These are phyloP conservation scores for Vitis hybrid DNA, from an alignment of 177 flowering plant genomes.

Conservation along the genomic window DNA sequence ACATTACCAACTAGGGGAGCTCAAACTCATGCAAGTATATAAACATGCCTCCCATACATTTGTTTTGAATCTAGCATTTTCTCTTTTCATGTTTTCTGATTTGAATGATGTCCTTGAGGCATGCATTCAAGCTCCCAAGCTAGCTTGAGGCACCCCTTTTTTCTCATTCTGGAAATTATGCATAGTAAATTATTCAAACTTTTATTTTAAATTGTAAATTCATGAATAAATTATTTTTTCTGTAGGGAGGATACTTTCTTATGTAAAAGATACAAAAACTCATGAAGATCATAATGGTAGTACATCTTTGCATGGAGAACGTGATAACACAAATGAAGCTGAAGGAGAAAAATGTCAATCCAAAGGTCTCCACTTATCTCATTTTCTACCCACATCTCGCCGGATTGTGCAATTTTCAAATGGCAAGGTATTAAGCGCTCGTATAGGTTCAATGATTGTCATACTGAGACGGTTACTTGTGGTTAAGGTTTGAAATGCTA, in stretches of 20 bases:
- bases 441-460: not conserved
- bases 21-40: no score
- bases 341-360: slow-evolving; percentile 19
- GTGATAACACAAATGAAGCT: slow-evolving; percentile 9
- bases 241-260: slow-evolving; percentile 77
- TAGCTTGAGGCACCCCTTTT: no score
- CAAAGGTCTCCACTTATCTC: slow-evolving; percentile 44
- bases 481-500: not conserved
- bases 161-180: no score
- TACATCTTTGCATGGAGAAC: slow-evolving; percentile 24
- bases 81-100: no score
- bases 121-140: no score
- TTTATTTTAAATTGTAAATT: slow-evolving; percentile 3
- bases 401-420: slow-evolving; percentile 84
- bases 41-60: no score
- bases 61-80: no score
- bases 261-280: slow-evolving; percentile 32
- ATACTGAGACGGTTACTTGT: not conserved
- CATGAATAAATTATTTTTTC: slow-evolving; percentile 7
- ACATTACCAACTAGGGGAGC: no score
- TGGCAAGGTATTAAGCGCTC: slow-evolving; percentile 57
- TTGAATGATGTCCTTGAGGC: no score
- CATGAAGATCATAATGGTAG: slow-evolving; percentile 17
- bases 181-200: no score
- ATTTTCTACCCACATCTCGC: slow-evolving; percentile 77